These are phyloP conservation scores for Neostapfia colusana DNA, from an alignment of 176 grass and related monocot species.

Conservation along the genomic window DNA sequence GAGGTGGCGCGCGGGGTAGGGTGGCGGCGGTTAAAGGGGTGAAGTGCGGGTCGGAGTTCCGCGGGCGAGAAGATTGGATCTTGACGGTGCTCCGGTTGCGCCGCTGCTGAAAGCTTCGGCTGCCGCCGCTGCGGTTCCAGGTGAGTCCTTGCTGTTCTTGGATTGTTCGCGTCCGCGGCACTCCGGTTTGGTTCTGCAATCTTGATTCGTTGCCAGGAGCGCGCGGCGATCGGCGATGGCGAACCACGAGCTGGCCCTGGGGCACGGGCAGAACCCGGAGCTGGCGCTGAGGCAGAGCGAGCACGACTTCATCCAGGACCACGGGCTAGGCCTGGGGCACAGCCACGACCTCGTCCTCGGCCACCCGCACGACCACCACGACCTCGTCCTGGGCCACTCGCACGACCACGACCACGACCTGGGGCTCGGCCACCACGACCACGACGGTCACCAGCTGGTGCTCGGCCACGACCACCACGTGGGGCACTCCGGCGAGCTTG, in stretches of 20 bases:
- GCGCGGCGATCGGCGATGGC: conserved; percentile 54
- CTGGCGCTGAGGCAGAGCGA: conserved; percentile 60
- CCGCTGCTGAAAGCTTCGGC: not conserved
- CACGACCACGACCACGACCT: conserved; percentile 61
- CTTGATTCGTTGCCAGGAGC: conserved; percentile 12
- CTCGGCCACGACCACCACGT: conserved; percentile 57
- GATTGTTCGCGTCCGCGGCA: too few species aligned
- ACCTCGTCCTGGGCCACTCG: conserved; percentile 46
- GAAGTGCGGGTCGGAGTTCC: not conserved
- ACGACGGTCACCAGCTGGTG: conserved; percentile 59
- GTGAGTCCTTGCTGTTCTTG: conserved; percentile 5
- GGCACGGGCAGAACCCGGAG: conserved; percentile 70
- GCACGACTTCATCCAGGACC: conserved; percentile 42
- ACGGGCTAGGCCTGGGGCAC: conserved; percentile 59
- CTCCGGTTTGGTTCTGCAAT: not conserved
- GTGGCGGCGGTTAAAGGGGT: not conserved
- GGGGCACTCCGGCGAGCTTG: conserved; percentile 63
- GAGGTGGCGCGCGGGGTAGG: not conserved
- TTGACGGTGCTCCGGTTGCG: not conserved
- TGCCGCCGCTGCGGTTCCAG: not conserved
- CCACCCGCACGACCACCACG: conserved; percentile 61
- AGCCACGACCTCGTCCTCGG: conserved; percentile 54
- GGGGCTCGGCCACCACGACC: conserved; percentile 56
- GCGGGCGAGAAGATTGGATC: not conserved
- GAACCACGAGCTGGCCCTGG: conserved; percentile 82